These are phyloP conservation scores for Phialemonium atrogriseum DNA, from an alignment of 2,329 filamentous ascomycete species.

Conservation along the genomic window DNA sequence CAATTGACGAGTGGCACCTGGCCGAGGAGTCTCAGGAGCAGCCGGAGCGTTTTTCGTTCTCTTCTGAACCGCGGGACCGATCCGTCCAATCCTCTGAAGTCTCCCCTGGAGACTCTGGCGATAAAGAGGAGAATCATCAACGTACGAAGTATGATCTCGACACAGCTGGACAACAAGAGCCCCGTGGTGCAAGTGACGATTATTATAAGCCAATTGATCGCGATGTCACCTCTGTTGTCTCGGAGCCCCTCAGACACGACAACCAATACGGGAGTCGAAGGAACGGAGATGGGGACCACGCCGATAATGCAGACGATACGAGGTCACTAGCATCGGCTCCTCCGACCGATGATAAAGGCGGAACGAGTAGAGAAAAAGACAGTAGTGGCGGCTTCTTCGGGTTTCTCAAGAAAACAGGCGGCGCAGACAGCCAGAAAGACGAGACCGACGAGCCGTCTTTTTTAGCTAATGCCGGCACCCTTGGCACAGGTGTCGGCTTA, in stretches of 20 bases:
- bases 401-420: conserved; percentile 35
- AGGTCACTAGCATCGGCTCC: conserved; percentile 33
- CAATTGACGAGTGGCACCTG: conserved; percentile 20
- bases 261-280: no score
- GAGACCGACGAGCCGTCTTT: conserved; percentile 46
- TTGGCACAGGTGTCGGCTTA: conserved; percentile 61
- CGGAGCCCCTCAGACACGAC: conserved; percentile 30
- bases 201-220: conserved; percentile 29
- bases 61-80: conserved; percentile 23
- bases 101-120: conserved; percentile 22
- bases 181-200: conserved; percentile 29
- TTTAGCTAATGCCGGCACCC: conserved; percentile 65
- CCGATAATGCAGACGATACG: conserved; percentile 38
- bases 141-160: conserved; percentile 27
- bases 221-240: conserved; percentile 42
- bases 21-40: conserved; percentile 23
- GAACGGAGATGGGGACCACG: conserved; percentile 26
- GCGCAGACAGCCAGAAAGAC: conserved; percentile 25
- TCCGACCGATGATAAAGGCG: conserved; percentile 26
- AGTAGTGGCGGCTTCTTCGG: conserved; percentile 38
- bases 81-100: conserved; percentile 28
- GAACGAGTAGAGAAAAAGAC: conserved; percentile 6
- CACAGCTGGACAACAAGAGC: conserved; percentile 27
- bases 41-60: conserved; percentile 18
- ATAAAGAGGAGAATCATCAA: conserved; percentile 22